Base-by-base conservation (phyloP, 495 filamentous ascomycete species). In the Podospora pseudocomata region DNA sequence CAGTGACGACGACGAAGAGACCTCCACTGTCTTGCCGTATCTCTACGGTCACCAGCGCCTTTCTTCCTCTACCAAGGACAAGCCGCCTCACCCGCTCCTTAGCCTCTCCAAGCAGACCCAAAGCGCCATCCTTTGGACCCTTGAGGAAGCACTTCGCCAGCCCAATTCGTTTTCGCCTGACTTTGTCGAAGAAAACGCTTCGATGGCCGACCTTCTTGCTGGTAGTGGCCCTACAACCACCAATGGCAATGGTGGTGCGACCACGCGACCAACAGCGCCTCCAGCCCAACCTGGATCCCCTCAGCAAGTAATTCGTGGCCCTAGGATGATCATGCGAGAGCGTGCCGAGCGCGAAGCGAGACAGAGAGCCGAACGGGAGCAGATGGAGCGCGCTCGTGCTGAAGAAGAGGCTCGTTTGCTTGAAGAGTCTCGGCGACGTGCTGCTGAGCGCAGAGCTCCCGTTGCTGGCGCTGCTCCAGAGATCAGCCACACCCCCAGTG, bases 141-240 rank as follows among this genome's bases (percentile, higher is more conserved):
- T 98, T 60, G 94, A 99, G 82, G 92, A 94, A 80, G 95, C 91
- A 59, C 84, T 97, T 62, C 90, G 94, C 62, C 86, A 88, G 54
- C 94, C 95, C 1, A 85, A 93, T 67, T 84, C 87, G 13, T 95
- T 99, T 80, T 93, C 93, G 4, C 85, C 92, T 18, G 93, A 96
- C 76, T 83, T 87, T 57, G 86, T 89, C 65, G 95, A 99, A 83
- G 89, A 94, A 84, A 92, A 93, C 89, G 93, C 94, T 73, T 86
- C 89, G 70, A 98, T 99, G 95, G 89, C 95, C 72, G 91, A 96
- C 79, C 82, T 96, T 73, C 82, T 86, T 75, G 84, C 84, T 73
- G 86, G 81, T 75, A 77, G 79, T 77, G 75, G 74, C 61, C 79
- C 81, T 66, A 74, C 77, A 78, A 78, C 79, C 60, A 79, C 81